Conservation (phyloP, 805 yeast species). For the Suhomyces canberraensis region DNA sequence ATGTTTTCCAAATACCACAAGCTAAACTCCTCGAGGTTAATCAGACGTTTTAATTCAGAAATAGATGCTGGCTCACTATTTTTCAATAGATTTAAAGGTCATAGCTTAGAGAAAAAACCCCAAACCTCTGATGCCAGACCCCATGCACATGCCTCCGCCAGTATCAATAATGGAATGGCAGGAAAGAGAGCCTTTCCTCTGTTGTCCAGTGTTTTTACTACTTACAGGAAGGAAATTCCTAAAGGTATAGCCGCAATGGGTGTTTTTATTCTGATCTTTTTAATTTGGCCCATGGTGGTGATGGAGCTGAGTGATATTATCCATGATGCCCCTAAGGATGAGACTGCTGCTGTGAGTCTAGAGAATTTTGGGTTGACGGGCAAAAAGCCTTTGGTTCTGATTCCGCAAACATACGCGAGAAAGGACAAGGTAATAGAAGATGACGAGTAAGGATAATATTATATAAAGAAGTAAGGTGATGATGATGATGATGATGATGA, state of each 20-base stretch:
- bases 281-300: not conserved
- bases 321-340: not conserved
- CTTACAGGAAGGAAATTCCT: not conserved
- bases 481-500: too few relatives aligned
- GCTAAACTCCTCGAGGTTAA: too few relatives aligned
- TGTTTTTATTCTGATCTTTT: not conserved
- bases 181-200: not conserved
- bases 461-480: too few relatives aligned
- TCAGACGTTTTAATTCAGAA: too few relatives aligned
- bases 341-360: not conserved
- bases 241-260: conserved; percentile 1
- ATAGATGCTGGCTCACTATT: too few relatives aligned
- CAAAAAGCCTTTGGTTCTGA: not conserved
- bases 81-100: not conserved
- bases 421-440: conserved; percentile 1
- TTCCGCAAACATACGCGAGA: conserved; percentile 1
- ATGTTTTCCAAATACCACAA: too few relatives aligned
- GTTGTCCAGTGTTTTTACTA: not conserved
- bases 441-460: not conserved
- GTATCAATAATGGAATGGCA: not conserved
- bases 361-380: conserved; percentile 1
- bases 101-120: not conserved
- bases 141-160: not conserved
- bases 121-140: not conserved
- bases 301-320: not conserved